phyloP scores from a whole-genome alignment of 441 rosid genomes.

The Hura crepitans region DNA sequence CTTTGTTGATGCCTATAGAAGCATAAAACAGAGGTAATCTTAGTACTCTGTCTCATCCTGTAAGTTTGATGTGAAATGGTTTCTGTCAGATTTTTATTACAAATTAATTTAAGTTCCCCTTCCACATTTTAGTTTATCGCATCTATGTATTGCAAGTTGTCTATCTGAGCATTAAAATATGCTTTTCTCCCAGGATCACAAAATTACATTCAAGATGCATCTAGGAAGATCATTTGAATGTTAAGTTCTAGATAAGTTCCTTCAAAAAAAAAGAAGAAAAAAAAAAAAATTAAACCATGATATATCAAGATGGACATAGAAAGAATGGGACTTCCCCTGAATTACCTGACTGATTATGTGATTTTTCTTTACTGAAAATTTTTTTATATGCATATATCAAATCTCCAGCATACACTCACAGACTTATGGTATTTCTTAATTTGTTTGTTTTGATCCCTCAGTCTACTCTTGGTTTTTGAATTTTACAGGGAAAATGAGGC shows the following conservation, averaged over 20 bases:
- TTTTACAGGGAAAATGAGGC: slow-evolving; percentile 93
- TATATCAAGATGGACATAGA: background rate
- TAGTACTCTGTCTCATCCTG: background rate
- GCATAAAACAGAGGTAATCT: slow-evolving; percentile 85
- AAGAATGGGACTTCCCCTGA: background rate
- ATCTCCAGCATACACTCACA: background rate
- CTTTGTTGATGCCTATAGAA: slow-evolving; percentile 92
- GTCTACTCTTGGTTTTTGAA: slow-evolving; percentile 16
- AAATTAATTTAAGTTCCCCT: background rate
- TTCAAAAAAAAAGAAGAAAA: too few relatives aligned
- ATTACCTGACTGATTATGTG: background rate
- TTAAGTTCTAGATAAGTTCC: background rate
- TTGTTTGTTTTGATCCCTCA: slow-evolving; percentile 7
- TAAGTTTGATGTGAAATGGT: background rate
- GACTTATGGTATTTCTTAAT: background rate
- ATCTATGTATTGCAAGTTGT: background rate
- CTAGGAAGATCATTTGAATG: background rate
- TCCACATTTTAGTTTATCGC: background rate
- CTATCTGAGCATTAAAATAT: background rate
- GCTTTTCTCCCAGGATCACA: background rate
- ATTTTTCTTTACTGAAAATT: background rate
- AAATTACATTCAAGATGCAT: background rate
- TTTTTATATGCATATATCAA: background rate
- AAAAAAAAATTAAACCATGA: background rate
- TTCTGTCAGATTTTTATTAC: background rate